Evolutionary conservation across 768 basidiomycete species (phyloP), one percentile per base, ranked within the genome.

Genomic region (Exidia glandulosa): DNA sequence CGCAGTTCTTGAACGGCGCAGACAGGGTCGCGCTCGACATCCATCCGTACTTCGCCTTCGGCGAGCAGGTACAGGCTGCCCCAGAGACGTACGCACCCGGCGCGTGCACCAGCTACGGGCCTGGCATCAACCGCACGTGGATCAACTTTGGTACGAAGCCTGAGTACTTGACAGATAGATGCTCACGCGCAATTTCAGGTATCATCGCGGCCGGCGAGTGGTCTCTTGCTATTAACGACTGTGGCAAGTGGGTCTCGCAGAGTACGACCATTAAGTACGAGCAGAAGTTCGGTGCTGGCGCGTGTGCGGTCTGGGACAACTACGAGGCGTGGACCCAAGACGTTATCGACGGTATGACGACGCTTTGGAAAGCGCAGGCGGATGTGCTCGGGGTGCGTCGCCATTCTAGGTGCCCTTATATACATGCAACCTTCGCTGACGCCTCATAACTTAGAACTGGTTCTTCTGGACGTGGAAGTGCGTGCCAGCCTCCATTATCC

Each of bases 381-480:
- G 93, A 94, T 70, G 88, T 93, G 14, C 79, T 97, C 50, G 50
- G 50, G 25, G 41, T 45, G 19, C 9, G 41, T 19, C 19, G 16
- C 16, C 10, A 19, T 45, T 10, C 16, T 12, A 45, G 19, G 12
- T 12, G n/a, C n/a, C n/a, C n/a, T n/a, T n/a, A n/a, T 23, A 45
- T 6, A 19, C 19, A 45, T 5, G 41, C 41, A 23, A 37, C 36
- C 19, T 19, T 10, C 12, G 36, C 12, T 19, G 10, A 37, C 10
- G 19, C 12, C 36, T 2, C 10, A 12, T 19, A 19, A 12, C 19
- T 37, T 70, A 94, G 86, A 85, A 97, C 69, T 96, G 84, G 77
- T 97, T 96, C 81, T 98, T 96, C 80, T 98, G 95, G 95, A 94
- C 90, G 2, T 97, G 92, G 93, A 94, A 93, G 72, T 58, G 32